These are phyloP conservation scores for Wallacemonas sp. DNA, from an alignment of 208 protist species.

Conservation along the genomic window DNA sequence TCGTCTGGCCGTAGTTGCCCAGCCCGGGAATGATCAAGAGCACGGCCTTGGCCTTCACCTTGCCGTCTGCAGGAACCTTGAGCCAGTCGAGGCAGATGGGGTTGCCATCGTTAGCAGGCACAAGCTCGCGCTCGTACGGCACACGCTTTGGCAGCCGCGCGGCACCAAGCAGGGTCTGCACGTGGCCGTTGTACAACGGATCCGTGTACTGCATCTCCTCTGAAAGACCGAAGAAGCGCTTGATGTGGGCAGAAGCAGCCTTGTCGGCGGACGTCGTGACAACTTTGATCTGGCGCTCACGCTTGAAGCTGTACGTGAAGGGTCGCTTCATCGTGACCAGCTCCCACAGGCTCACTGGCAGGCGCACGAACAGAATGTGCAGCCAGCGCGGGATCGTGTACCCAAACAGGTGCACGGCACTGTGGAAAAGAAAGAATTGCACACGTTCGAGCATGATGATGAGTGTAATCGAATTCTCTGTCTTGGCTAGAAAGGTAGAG, in stretches of 20 bases:
- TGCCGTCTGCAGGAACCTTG: background rate
- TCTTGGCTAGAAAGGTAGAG: slow-evolving; percentile 13
- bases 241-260: background rate
- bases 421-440: slow-evolving; percentile 21
- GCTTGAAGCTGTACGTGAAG: slow-evolving; percentile 24
- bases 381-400: slow-evolving; percentile 34
- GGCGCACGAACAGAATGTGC: slow-evolving; percentile 30
- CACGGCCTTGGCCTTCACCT: slow-evolving; percentile 32
- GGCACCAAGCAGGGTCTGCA: slow-evolving; percentile 52
- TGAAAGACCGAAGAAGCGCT: slow-evolving; percentile 35
- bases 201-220: slow-evolving; percentile 42
- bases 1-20: slow-evolving; percentile 40
- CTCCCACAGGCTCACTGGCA: slow-evolving; percentile 41
- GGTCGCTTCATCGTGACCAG: slow-evolving; percentile 25
- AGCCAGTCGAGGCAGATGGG: slow-evolving; percentile 68
- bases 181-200: slow-evolving; percentile 54
- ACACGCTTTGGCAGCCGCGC: slow-evolving; percentile 27
- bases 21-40: slow-evolving; percentile 51
- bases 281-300: slow-evolving; percentile 33
- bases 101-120: slow-evolving; percentile 45
- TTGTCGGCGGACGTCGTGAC: slow-evolving; percentile 19
- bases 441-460: slow-evolving; percentile 34
- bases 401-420: slow-evolving; percentile 28
- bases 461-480: too few species aligned
- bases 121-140: slow-evolving; percentile 42